A percentile compares a stretch with the other conserved stretches of the same genome.
Conservation (phyloP, 768 basidiomycete species). For the Hygrophoropsis aurantiaca region DNA sequence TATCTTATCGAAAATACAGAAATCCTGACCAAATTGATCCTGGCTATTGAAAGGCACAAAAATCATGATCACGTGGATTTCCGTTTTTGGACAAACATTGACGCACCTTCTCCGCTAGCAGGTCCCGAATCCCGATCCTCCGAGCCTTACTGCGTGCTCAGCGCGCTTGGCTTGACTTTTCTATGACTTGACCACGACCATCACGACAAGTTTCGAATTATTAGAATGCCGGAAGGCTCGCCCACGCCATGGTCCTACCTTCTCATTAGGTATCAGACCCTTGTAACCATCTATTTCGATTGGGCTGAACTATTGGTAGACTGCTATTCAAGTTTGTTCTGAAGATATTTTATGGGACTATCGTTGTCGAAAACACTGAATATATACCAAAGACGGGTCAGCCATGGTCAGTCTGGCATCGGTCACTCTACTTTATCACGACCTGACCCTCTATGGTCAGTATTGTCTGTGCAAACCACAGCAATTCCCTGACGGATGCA, state of each 20-base stretch:
- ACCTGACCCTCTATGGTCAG: slow-evolving; percentile 35
- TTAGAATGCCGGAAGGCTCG: slow-evolving; percentile 37
- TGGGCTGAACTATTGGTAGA: slow-evolving; percentile 30
- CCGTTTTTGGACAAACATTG: too few relatives aligned
- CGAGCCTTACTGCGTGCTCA: too few relatives aligned
- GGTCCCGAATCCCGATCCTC: too few relatives aligned
- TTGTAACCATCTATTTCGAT: slow-evolving; percentile 4
- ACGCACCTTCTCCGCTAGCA: too few relatives aligned
- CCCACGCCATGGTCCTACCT: slow-evolving; percentile 64
- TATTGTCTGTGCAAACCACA: slow-evolving; percentile 84
- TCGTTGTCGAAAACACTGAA: slow-evolving; percentile 78
- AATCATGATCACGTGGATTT: neutral
- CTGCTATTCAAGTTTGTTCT: slow-evolving; percentile 79
- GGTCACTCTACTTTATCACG: neutral
- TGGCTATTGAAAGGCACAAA: neutral
- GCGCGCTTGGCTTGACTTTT: too few relatives aligned
- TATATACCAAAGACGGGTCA: slow-evolving; percentile 69
- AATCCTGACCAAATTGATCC: too few relatives aligned
- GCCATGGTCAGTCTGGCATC: slow-evolving; percentile 56
- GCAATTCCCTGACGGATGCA: slow-evolving; percentile 84
- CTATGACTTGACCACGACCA: slow-evolving; percentile 7
- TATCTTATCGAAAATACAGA: too few relatives aligned
- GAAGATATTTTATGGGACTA: slow-evolving; percentile 88
- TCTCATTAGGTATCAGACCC: slow-evolving; percentile 55
- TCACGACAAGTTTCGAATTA: neutral